A percentile compares a stretch with the other conserved stretches of the same genome.
Conservation (phyloP, 1,284 basidiomycete species). For the Sanghuangporus baumii region DNA sequence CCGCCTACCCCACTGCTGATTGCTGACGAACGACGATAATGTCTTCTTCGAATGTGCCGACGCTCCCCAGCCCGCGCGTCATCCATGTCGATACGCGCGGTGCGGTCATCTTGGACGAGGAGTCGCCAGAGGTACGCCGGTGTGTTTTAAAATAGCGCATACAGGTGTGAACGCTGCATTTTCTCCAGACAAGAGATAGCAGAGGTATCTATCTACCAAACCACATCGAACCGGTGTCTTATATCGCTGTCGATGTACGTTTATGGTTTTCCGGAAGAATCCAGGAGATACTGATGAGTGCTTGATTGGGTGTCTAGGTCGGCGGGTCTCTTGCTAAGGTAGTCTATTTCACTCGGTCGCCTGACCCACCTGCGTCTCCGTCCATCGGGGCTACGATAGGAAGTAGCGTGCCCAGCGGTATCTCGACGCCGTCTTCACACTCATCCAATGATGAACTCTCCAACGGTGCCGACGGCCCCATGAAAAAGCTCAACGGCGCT, state of each 20-base stretch:
- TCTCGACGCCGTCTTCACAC: conserved; percentile 46
- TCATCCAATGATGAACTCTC: conserved; percentile 33
- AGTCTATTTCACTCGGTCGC: conserved; percentile 94
- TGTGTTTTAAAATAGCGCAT: conserved; percentile 14
- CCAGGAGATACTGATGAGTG: conserved; percentile 1
- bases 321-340: conserved; percentile 98
- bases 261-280: conserved; percentile 7
- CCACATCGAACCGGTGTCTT: conserved; percentile 94
- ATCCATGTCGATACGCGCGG: conserved; percentile 86
- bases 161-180: conserved; percentile 1
- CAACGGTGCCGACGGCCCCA: conserved; percentile 23
- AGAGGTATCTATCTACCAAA: conserved; percentile 94
- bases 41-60: conserved; percentile 25
- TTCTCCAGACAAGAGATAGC: conserved; percentile 77
- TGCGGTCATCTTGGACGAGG: conserved; percentile 85
- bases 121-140: conserved; percentile 81
- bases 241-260: conserved; percentile 92
- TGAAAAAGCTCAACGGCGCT: conserved; percentile 52
- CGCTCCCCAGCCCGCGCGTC: conserved; percentile 63
- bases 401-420: conserved; percentile 39
- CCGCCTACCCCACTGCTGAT: not conserved
- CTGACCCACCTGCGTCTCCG: conserved; percentile 69
- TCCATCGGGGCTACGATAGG: conserved; percentile 55
- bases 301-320: conserved; percentile 49
- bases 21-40: conserved; percentile 21